These are phyloP conservation scores for Oryza australiensis DNA, from an alignment of 176 grass and related monocot species.

Conservation along the genomic window DNA sequence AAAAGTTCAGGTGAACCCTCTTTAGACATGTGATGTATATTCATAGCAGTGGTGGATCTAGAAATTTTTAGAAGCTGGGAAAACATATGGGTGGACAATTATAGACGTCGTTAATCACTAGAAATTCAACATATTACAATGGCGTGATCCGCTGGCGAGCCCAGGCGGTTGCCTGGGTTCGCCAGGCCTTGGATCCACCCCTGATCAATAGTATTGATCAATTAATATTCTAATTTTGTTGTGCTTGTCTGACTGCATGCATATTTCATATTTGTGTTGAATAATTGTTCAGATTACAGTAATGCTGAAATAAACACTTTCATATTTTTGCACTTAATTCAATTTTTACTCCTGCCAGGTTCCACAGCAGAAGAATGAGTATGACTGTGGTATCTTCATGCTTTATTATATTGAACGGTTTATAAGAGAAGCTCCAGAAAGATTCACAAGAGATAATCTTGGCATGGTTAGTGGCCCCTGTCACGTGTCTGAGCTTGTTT, in stretches of 20 bases:
- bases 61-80: no score
- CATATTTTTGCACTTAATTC: neutral
- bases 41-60: no score
- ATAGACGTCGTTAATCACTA: no score
- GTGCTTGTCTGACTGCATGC: neutral
- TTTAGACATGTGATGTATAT: neutral
- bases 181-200: no score
- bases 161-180: no score
- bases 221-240: neutral
- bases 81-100: no score
- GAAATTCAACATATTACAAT: no score
- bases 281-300: neutral
- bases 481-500: slow-evolving; percentile 21
- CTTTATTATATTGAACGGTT: slow-evolving; percentile 78
- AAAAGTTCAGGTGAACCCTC: slow-evolving; percentile 46
- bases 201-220: neutral
- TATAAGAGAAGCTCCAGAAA: slow-evolving; percentile 67
- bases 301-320: slow-evolving; percentile 12
- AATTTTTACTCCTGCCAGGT: slow-evolving; percentile 44
- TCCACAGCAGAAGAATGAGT: slow-evolving; percentile 69
- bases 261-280: neutral
- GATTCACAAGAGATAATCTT: slow-evolving; percentile 54
- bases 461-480: slow-evolving; percentile 53
- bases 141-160: no score
- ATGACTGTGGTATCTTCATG: slow-evolving; percentile 92